Evolutionary conservation across 2,329 filamentous ascomycete genomes (phyloP).

Genomic region (Fusarium robinianum): DNA sequence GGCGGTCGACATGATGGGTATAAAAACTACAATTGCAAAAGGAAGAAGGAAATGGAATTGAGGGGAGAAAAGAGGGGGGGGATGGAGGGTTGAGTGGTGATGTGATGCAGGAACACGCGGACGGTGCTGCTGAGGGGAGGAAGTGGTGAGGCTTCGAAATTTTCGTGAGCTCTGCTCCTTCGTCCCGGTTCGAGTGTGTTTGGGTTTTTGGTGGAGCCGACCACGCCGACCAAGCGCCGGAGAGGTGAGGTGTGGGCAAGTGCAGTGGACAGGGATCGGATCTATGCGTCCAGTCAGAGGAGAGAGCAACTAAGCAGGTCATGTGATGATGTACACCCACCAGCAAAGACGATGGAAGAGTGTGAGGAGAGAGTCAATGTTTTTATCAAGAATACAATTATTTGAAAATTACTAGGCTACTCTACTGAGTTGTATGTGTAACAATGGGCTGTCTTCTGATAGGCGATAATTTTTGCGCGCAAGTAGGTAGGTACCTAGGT

Average conservation of each 20-base stretch:
- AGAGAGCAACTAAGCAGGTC: slow-evolving; percentile 19
- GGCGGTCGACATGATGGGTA: slow-evolving; percentile 71
- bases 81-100: slow-evolving; percentile 15
- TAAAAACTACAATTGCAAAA: slow-evolving; percentile 33
- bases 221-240: slow-evolving; percentile 11
- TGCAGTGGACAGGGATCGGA: no score
- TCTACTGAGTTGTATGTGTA: no score
- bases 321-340: slow-evolving; percentile 25
- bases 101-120: slow-evolving; percentile 31
- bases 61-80: slow-evolving; percentile 15
- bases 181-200: slow-evolving; percentile 22
- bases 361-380: no score
- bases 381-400: no score
- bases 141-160: slow-evolving; percentile 41
- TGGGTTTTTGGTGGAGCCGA: slow-evolving; percentile 25
- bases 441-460: not conserved
- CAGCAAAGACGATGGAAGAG: not conserved
- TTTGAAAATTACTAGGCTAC: no score
- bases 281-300: slow-evolving; percentile 28
- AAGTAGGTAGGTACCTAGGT: no score
- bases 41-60: slow-evolving; percentile 34
- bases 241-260: no score
- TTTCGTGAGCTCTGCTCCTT: slow-evolving; percentile 42
- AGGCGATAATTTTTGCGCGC: no score
- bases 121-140: slow-evolving; percentile 25